phyloP scores from a whole-genome alignment of 176 grass and related monocot genomes.

The Secale cereale region DNA sequence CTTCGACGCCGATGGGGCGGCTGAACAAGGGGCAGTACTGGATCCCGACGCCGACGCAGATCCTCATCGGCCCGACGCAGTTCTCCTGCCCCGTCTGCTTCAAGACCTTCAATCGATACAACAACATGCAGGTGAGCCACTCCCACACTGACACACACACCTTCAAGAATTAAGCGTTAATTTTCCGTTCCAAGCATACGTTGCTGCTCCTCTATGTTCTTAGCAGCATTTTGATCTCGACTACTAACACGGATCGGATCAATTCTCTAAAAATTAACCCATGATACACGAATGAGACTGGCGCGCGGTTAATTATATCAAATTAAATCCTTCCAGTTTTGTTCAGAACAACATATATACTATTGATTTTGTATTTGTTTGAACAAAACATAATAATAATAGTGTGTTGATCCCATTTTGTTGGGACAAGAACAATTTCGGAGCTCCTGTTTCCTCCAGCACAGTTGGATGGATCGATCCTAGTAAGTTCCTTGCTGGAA shows the following conservation, averaged over 20 bases:
- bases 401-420: neutral
- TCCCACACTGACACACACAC: neutral
- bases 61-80: slow-evolving; percentile 87
- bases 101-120: slow-evolving; percentile 98
- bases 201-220: too few species aligned
- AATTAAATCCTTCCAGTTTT: too few species aligned
- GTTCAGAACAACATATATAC: neutral
- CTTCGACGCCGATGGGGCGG: slow-evolving; percentile 55
- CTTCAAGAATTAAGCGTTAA: neutral
- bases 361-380: neutral
- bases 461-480: neutral
- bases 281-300: neutral
- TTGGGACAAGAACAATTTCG: neutral
- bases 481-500: neutral
- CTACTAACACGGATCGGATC: neutral
- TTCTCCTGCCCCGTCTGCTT: slow-evolving; percentile 93
- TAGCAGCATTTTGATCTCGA: neutral
- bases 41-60: slow-evolving; percentile 97
- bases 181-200: too few species aligned
- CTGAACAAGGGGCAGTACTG: slow-evolving; percentile 86
- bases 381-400: too few species aligned
- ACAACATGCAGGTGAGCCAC: slow-evolving; percentile 91
- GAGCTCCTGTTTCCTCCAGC: neutral
- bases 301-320: too few species aligned
- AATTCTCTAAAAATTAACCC: neutral